Base-by-base conservation (phyloP, 192 early-diverging fungal species). In the Spizellomyces punctatus region DNA sequence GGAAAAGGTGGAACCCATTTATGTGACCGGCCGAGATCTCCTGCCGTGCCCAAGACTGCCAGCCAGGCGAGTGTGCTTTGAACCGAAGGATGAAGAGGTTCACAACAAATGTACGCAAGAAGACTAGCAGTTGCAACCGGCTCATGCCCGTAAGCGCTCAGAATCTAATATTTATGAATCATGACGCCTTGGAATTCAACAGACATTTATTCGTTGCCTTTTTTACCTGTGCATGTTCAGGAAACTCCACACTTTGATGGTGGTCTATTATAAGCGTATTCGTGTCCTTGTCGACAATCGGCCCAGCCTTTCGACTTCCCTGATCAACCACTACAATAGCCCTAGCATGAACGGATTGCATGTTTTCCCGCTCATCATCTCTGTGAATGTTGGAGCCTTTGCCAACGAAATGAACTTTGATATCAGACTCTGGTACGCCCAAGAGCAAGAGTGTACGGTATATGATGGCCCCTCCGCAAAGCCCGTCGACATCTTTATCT, bases 401-500 rank as follows among this genome's bases (percentile, higher is more conserved):
- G 14, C 10, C 50, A 0, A 67, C 66, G 41, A 67, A 67, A 27
- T 56, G 46, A 14, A 56, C 41, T 41, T 16, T 67, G 46, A 67
- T 67, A 6, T 17, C 2, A 1, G 8, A 8, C n/a, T 10, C 17
- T 8, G 49, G 46, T 12, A 67, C 46, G 2, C 66, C 66, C 16
- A 67, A n/a, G 8, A 55, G 5, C 10, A n/a, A 10, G n/a, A 67
- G 47, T 9, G 66, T 67, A 3, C 41, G 27, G 50, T 67, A 41
- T 9, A 67, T 58, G 66, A 52, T 56, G 5, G 56, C 17, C 9
- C 66, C 66, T 16, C 48, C 66, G 27, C n/a, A 21, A 52, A 67
- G 66, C 14, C 66, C 66, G 27, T 67, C 66, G 46, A 52, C 66
- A 41, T 67, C 66, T n/a, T 56, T 56, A 36, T 67, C 66, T 1